Percentiles rank a stretch among this genome's conserved stretches.
Conservation (phyloP, 2,329 filamentous ascomycete species). For the Aspergillus floridensis region DNA sequence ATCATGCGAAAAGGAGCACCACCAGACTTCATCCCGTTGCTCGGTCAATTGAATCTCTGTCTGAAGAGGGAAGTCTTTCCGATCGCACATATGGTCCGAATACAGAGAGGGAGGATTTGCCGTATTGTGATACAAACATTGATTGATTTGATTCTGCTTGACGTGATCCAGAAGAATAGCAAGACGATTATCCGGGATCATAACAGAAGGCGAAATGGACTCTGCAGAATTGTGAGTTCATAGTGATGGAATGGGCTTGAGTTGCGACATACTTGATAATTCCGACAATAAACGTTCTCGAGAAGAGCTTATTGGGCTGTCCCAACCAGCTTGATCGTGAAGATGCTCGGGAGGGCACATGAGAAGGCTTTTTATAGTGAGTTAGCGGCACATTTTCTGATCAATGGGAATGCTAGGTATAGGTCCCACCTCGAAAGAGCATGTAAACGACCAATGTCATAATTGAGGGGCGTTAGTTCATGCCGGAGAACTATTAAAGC, state of each 20-base stretch:
- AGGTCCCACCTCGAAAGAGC: conserved; percentile 67
- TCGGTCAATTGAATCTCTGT: conserved; percentile 68
- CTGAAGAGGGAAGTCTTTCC: conserved; percentile 72
- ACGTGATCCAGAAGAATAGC: conserved; percentile 78
- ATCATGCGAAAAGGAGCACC: conserved; percentile 84
- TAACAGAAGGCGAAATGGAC: conserved; percentile 91
- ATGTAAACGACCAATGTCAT: conserved; percentile 74
- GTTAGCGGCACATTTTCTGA: not conserved
- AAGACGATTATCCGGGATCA: conserved; percentile 90
- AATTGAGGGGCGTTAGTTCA: conserved; percentile 82
- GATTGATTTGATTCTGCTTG: conserved; percentile 77
- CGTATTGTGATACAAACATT: conserved; percentile 86
- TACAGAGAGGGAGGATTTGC: conserved; percentile 77
- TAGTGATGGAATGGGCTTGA: no score
- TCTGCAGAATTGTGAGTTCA: conserved; percentile 48
- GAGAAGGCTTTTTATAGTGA: conserved; percentile 60
- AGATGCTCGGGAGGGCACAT: conserved; percentile 85
- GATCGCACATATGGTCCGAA: conserved; percentile 80
- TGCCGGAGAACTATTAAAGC: conserved; percentile 81
- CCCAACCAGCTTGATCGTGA: conserved; percentile 75
- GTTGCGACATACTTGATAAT: conserved; percentile 68
- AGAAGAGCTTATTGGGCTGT: conserved; percentile 73
- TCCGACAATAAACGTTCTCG: conserved; percentile 73
- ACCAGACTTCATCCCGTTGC: conserved; percentile 85
- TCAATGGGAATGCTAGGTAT: not conserved